Percentiles rank a stretch among this genome's conserved stretches.
Evolutionary conservation across 2,329 filamentous ascomycete species (phyloP).

Genomic region (Colletotrichum falcatum): DNA sequence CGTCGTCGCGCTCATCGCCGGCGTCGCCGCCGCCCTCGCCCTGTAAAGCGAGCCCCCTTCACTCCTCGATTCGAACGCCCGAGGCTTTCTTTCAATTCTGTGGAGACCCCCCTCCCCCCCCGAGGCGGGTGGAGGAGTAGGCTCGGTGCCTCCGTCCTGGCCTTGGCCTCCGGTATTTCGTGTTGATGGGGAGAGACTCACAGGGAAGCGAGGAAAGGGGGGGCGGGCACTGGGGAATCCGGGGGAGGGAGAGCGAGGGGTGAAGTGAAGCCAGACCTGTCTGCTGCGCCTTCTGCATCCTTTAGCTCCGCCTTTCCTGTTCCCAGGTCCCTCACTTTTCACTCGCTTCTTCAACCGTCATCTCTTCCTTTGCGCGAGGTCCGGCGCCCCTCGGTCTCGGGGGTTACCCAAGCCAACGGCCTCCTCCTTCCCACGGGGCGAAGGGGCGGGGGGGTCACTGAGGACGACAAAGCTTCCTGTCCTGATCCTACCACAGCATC

Average conservation of each 20-base stretch:
- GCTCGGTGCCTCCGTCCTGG: not conserved
- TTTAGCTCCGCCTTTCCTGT: not conserved
- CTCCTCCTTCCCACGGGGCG: not conserved
- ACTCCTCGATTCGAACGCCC: too few relatives aligned
- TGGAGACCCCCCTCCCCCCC: not conserved
- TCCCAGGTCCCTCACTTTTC: not conserved
- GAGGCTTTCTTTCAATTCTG: not conserved
- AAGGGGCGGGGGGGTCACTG: not conserved
- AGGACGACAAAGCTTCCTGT: not conserved
- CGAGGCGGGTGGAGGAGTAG: too few relatives aligned
- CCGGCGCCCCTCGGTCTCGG: not conserved
- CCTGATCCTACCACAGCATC: not conserved
- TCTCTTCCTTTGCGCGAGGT: slow-evolving; percentile 18
- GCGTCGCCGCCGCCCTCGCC: slow-evolving; percentile 26
- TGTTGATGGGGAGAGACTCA: slow-evolving; percentile 16
- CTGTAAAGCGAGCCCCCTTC: slow-evolving; percentile 12
- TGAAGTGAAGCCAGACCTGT: slow-evolving; percentile 30
- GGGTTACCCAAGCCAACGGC: not conserved
- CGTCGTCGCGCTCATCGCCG: slow-evolving; percentile 22
- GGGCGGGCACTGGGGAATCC: not conserved
- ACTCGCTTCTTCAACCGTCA: slow-evolving; percentile 11
- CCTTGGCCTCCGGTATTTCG: not conserved
- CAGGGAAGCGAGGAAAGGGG: not conserved
- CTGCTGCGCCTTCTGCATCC: slow-evolving; percentile 29
- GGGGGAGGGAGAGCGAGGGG: not conserved